Conservation (phyloP, 805 yeast genomes). For the Ogataea trehalophila region DNA sequence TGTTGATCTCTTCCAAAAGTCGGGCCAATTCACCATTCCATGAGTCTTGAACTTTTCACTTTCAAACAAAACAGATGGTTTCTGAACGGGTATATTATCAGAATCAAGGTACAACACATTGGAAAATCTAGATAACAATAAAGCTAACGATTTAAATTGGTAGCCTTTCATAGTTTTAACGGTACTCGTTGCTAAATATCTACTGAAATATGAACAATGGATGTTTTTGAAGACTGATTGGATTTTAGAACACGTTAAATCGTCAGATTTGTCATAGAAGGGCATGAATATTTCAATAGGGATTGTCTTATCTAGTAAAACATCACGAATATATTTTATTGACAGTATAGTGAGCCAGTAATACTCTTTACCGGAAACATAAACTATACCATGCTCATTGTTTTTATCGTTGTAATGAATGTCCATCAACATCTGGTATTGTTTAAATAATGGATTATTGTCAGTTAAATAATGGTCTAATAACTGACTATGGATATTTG, state of each 20-base stretch:
- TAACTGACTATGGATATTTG: constrained; percentile 17
- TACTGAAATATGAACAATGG: constrained; percentile 39
- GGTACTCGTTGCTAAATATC: constrained; percentile 24
- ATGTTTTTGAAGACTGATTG: constrained; percentile 33
- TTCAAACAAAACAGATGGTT: constrained; percentile 38
- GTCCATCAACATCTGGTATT: constrained; percentile 6
- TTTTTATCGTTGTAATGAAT: constrained; percentile 6
- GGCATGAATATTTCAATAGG: constrained; percentile 52
- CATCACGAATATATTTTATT: constrained; percentile 27
- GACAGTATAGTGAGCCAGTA: constrained; percentile 29
- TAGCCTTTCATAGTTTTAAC: constrained; percentile 31
- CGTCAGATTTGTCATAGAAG: constrained; percentile 33
- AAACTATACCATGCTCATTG: constrained; percentile 25
- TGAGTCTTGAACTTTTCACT: constrained; percentile 37
- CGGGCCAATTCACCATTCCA: constrained; percentile 60
- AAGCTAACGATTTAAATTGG: constrained; percentile 47
- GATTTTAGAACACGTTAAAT: constrained; percentile 39
- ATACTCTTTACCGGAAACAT: constrained; percentile 26
- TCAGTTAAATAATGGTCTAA: constrained; percentile 13
- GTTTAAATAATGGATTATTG: constrained; percentile 10
- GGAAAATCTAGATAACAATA: constrained; percentile 42
- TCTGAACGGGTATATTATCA: constrained; percentile 41
- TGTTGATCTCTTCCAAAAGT: constrained; percentile 63
- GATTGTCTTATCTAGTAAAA: constrained; percentile 20
- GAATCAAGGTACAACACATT: constrained; percentile 44